Conservation (phyloP, 2,329 filamentous ascomycete species). For the Cadophora sp. region DNA sequence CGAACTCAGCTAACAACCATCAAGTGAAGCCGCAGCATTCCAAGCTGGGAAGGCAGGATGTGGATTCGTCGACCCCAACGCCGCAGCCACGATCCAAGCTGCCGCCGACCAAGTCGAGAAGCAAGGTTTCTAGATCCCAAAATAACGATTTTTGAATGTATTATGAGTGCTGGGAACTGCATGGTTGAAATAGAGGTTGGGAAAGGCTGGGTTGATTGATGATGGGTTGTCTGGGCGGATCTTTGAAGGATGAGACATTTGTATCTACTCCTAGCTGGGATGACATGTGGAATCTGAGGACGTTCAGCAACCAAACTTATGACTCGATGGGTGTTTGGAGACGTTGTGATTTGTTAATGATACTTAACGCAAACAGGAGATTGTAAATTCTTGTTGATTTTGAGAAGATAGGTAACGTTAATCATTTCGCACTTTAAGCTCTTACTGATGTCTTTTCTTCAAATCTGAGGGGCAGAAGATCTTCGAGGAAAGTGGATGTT, state of each 20-base stretch:
- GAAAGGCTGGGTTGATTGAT: slow-evolving; percentile 1
- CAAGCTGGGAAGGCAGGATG: slow-evolving; percentile 50
- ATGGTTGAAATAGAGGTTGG: slow-evolving; percentile 10
- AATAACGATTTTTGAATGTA: slow-evolving; percentile 1
- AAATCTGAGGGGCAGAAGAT: too few relatives aligned
- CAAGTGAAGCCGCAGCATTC: slow-evolving; percentile 44
- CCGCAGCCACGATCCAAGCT: slow-evolving; percentile 37
- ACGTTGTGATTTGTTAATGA: too few relatives aligned
- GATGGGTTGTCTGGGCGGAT: slow-evolving; percentile 9
- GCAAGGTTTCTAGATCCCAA: slow-evolving; percentile 45
- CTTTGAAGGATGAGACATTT: slow-evolving; percentile 15
- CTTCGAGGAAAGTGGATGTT: too few relatives aligned
- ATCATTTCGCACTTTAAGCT: too few relatives aligned
- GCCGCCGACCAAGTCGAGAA: slow-evolving; percentile 40
- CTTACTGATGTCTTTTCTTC: too few relatives aligned
- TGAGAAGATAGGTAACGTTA: too few relatives aligned
- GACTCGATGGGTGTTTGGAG: slow-evolving; percentile 19
- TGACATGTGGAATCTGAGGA: slow-evolving; percentile 14
- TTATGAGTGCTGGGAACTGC: not conserved
- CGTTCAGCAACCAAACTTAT: slow-evolving; percentile 1
- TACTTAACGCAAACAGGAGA: too few relatives aligned
- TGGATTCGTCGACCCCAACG: slow-evolving; percentile 48
- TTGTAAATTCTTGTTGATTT: too few relatives aligned
- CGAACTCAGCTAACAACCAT: not conserved
- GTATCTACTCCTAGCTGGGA: slow-evolving; percentile 8